Percentiles rank a stretch among this genome's conserved stretches.
These are phyloP conservation scores for Tephrocybe sp. DNA, from an alignment of 768 basidiomycete genomes.

Conservation along the genomic window DNA sequence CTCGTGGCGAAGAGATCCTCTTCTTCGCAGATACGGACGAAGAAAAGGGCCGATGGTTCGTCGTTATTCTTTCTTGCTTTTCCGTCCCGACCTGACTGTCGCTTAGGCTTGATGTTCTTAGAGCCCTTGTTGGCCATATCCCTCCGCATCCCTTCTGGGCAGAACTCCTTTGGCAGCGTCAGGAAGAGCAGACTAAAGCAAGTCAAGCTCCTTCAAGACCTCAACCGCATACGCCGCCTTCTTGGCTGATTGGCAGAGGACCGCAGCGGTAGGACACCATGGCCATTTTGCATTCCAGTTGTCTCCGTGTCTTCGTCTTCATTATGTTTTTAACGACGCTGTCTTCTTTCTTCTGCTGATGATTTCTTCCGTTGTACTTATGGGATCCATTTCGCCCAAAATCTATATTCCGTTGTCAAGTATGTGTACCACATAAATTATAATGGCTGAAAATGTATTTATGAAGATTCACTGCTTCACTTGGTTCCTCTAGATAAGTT, in stretches of 20 bases:
- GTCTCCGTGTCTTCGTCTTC: not conserved
- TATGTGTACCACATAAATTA: not conserved
- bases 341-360: not conserved
- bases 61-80: conserved; percentile 2
- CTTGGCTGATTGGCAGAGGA: conserved; percentile 21
- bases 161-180: conserved; percentile 85
- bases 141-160: conserved; percentile 94
- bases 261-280: conserved; percentile 15
- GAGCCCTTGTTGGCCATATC: conserved; percentile 83
- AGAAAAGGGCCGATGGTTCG: conserved; percentile 86
- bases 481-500: no score
- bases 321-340: not conserved
- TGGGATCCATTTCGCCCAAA: not conserved
- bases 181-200: conserved; percentile 42
- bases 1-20: conserved; percentile 71
- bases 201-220: conserved; percentile 9
- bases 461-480: no score
- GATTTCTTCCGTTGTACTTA: not conserved
- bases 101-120: conserved; percentile 80
- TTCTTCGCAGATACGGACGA: conserved; percentile 93
- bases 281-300: not conserved
- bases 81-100: not conserved
- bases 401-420: not conserved
- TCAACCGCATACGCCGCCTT: conserved; percentile 14
- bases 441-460: no score